Base-by-base conservation (phyloP, 257 asterid genomes). In the Knoxia roxburghii region DNA sequence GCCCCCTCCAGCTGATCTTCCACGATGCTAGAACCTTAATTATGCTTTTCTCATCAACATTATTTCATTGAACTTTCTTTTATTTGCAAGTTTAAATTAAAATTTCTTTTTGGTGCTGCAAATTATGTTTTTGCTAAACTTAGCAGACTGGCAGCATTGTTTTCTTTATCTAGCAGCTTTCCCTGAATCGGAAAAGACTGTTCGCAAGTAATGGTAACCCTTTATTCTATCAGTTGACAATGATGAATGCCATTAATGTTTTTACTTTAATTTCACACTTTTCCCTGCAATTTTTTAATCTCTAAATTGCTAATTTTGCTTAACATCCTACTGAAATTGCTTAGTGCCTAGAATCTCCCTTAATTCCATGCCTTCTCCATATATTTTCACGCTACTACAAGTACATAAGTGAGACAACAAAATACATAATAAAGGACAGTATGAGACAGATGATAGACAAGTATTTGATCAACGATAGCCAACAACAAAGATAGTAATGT, bases 1-100 rank as follows among this genome's bases (percentile, higher is more conserved):
- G 62, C 73, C 77, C 1, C 78, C 82, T 41, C 78, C 82, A n/a
- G 32, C 73, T 40, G 82, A 77, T 64, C 54, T 77, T 68, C 82
- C 82, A 17, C 17, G 49, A 63, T 77, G 78, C 52, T 73, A 63
- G 62, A 26, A 40, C 23, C 62, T 65, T 41, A 41, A 26, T 40
- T 32, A 7, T 46, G 4, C 17, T 58, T 30, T 18, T 15, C 32
- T 59, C 18, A 10, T 46, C 54, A 29, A 2, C 23, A 23, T 27
- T 14, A 48, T 18, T 21, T 55, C 56, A 21, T 12, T 21, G 33
- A 37, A 30, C 14, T 54, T 37, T 7, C 58, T 53, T 46, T 9
- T 37, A 43, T 41, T 29, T 52, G 51, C 51, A 46, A 46, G 18
- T 57, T 57, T 7, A 41, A 9, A 12, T 57, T 17, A 57, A 33